These are phyloP conservation scores for Amanita rubescens DNA, from an alignment of 768 basidiomycete genomes.

Conservation along the genomic window DNA sequence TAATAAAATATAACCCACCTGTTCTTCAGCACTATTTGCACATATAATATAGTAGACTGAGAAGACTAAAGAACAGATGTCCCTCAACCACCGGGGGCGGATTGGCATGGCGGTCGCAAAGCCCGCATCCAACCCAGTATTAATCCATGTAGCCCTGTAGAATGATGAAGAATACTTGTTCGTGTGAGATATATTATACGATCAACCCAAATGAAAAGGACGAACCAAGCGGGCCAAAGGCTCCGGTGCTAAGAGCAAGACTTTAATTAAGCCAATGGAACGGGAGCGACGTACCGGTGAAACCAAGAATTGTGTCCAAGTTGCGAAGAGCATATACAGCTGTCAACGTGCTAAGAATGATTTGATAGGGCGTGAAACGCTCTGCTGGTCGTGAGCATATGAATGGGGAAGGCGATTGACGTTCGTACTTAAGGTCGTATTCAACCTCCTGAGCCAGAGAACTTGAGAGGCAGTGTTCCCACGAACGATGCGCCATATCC, in stretches of 20 bases:
- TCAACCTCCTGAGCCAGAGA: constrained; percentile 54
- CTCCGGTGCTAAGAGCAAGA: constrained; percentile 64
- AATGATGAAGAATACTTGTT: constrained; percentile 83
- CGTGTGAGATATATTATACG: constrained; percentile 1
- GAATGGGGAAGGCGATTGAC: not conserved
- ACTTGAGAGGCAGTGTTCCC: constrained; percentile 62
- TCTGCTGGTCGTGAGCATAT: constrained; percentile 30
- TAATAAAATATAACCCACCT: constrained; percentile 40
- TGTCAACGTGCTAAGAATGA: constrained; percentile 82
- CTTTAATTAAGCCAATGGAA: not conserved
- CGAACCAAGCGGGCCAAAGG: constrained; percentile 82
- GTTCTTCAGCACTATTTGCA: constrained; percentile 92
- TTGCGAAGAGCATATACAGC: constrained; percentile 77
- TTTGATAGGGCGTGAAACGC: constrained; percentile 94
- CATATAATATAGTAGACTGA: constrained; percentile 82
- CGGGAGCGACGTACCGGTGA: constrained; percentile 51
- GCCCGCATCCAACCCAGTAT: constrained; percentile 91
- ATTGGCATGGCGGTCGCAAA: constrained; percentile 95
- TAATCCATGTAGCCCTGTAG: constrained; percentile 95
- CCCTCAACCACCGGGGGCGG: constrained; percentile 84
- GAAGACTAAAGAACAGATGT: constrained; percentile 80
- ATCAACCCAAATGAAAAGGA: constrained; percentile 8
- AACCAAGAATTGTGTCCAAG: constrained; percentile 77
- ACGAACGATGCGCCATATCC: constrained; percentile 72
- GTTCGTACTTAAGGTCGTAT: constrained; percentile 51